These are phyloP conservation scores for Millerozyma miso DNA, from an alignment of 805 yeast genomes.

Conservation along the genomic window DNA sequence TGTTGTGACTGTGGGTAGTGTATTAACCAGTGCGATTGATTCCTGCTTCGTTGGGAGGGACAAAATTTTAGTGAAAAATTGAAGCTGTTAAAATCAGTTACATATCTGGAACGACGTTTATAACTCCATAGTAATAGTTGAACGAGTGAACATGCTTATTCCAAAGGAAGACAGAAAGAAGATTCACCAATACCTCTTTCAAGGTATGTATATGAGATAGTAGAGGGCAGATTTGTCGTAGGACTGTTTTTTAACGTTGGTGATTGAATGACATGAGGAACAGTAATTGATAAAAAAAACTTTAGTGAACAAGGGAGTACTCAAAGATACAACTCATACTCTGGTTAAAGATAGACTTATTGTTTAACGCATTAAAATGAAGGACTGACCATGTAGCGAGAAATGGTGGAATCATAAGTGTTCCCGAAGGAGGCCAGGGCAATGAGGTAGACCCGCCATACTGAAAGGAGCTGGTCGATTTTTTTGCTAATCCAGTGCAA, in stretches of 20 bases:
- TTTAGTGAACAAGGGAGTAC: too few species aligned
- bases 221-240: background rate
- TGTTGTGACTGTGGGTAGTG: background rate
- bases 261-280: too few species aligned
- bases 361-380: too few species aligned
- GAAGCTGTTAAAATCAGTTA: slow-evolving; percentile 1
- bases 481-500: too few species aligned
- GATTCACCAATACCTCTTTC: slow-evolving; percentile 99
- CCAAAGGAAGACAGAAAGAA: slow-evolving; percentile 99
- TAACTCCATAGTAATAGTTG: slow-evolving; percentile 4
- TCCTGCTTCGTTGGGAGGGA: background rate
- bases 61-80: slow-evolving; percentile 3
- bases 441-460: too few species aligned
- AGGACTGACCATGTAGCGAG: too few species aligned
- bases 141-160: slow-evolving; percentile 72
- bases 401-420: too few species aligned
- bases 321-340: too few species aligned
- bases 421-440: too few species aligned
- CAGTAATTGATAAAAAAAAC: too few species aligned
- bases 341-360: too few species aligned
- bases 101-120: slow-evolving; percentile 5
- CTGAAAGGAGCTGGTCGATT: too few species aligned
- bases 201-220: slow-evolving; percentile 60
- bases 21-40: background rate
- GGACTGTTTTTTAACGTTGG: background rate